phyloP scores from a whole-genome alignment of 2,329 filamentous ascomycete species.

The Colletotrichum sp. region DNA sequence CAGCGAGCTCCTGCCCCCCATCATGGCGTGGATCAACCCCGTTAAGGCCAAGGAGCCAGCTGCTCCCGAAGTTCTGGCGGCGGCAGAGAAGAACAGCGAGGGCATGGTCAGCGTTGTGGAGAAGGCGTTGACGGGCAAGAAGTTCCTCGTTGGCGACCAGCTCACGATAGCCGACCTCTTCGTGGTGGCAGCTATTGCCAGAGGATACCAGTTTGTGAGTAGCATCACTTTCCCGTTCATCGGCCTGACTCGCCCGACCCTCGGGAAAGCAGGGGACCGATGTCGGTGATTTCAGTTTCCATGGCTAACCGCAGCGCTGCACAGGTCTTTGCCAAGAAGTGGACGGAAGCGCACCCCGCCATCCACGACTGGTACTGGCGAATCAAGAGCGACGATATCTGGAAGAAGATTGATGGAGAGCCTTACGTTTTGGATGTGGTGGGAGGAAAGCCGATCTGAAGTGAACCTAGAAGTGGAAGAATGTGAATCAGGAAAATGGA shows the following conservation, averaged over 20 bases:
- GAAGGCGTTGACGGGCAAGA: constrained; percentile 11
- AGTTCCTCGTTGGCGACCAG: constrained; percentile 6
- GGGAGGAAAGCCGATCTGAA: constrained; percentile 12
- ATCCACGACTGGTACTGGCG: constrained; percentile 9
- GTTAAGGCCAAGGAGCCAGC: background rate
- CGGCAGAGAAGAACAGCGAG: constrained; percentile 8
- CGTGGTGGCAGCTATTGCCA: background rate
- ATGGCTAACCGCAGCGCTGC: background rate
- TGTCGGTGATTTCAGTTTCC: background rate
- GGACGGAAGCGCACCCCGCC: constrained; percentile 1
- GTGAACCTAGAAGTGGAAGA: too few species aligned
- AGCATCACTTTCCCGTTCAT: background rate
- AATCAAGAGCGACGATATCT: constrained; percentile 12
- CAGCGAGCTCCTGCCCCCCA: constrained; percentile 9
- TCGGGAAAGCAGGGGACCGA: background rate
- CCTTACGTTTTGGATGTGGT: constrained; percentile 5
- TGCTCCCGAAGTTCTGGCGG: background rate
- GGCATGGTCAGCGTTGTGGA: constrained; percentile 11
- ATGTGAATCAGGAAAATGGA: background rate
- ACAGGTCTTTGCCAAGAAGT: constrained; percentile 11
- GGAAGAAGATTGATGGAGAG: constrained; percentile 12
- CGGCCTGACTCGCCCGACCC: background rate
- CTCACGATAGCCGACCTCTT: constrained; percentile 8
- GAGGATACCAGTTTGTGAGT: constrained; percentile 12
- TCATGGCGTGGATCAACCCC: constrained; percentile 13